These are phyloP conservation scores for Acanthamoeba healyi DNA, from an alignment of 208 protist genomes.

Conservation along the genomic window DNA sequence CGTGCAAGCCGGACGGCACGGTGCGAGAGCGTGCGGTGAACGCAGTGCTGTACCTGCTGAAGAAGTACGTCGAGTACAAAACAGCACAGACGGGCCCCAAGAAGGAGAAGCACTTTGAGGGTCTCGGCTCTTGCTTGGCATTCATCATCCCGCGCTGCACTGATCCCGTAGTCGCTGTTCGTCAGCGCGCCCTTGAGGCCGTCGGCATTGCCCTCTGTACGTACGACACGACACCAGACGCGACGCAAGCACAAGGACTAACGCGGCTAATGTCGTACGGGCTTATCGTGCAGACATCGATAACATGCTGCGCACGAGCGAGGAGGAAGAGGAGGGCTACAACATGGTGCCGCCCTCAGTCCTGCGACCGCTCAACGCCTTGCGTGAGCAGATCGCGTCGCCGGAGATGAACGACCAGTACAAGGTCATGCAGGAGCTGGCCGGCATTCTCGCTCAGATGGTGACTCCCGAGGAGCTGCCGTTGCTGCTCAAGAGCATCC, in stretches of 20 bases:
- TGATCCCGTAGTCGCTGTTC: slow-evolving; percentile 74
- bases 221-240: too few relatives aligned
- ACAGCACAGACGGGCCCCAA: slow-evolving; percentile 50
- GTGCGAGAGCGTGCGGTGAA: slow-evolving; percentile 73
- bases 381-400: slow-evolving; percentile 72
- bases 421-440: slow-evolving; percentile 66
- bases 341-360: slow-evolving; percentile 71
- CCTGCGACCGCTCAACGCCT: slow-evolving; percentile 72
- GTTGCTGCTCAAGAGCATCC: slow-evolving; percentile 71
- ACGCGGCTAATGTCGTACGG: background rate
- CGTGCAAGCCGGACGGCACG: slow-evolving; percentile 18
- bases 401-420: slow-evolving; percentile 84
- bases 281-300: slow-evolving; percentile 69
- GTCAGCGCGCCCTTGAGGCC: slow-evolving; percentile 73
- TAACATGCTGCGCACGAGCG: slow-evolving; percentile 72
- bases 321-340: slow-evolving; percentile 22
- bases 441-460: slow-evolving; percentile 31
- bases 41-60: slow-evolving; percentile 79
- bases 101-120: slow-evolving; percentile 69
- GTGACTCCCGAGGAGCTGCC: slow-evolving; percentile 71
- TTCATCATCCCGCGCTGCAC: slow-evolving; percentile 80
- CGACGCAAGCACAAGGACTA: background rate
- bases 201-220: slow-evolving; percentile 77
- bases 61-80: slow-evolving; percentile 80
- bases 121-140: slow-evolving; percentile 62